Evolutionary conservation across 768 basidiomycete genomes (phyloP), one percentile per base, ranked within the genome.

Genomic region (Suillus tomentosus): DNA sequence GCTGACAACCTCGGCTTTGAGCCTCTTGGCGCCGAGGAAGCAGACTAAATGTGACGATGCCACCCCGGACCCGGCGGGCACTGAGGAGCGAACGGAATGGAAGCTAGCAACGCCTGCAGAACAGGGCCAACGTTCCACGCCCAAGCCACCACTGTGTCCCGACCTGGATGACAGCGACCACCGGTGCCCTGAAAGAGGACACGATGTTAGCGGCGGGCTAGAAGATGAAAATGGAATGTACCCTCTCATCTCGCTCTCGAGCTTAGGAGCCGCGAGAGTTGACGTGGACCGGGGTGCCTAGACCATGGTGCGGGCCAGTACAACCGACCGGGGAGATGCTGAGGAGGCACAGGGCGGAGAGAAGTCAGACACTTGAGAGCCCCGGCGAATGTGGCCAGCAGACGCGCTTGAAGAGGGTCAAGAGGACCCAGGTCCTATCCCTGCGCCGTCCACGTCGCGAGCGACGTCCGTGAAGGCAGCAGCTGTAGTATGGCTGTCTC

Each of bases 391-490:
- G 55, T 57, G 55, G 55, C 22, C 14, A 57, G 13, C 37, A 57
- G 8, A 57, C 55, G 37, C 55, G 3, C 22, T 39, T 56, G n/a
- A 39, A 2, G 13, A 24, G 37, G 37, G 5, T 57, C 37, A 15
- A 8, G 5, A 22, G 37, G 31, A 56, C 54, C n/a, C 36, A 57
- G 3, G 22, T 57, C 55, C 37, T 24, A 17, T 24, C 22, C 22
- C 53, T 57, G 55, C 8, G n/a, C 55, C 9, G 8, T 57, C 55
- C 55, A 57, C 37, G 36, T 14, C 55, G 34, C 19, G 54, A 55
- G 13, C 11, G 54, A 37, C 36, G n/a, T 3, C 36, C 22, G 8
- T n/a, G n/a, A 56, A 55, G 54, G n/a, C 54, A 55, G 54, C n/a
- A 22, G 13, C 54, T 37, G 19, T 45, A 19, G 19, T 17, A 5